phyloP scores from a whole-genome alignment of 345 rosid genomes.

The Mangifera indica region DNA sequence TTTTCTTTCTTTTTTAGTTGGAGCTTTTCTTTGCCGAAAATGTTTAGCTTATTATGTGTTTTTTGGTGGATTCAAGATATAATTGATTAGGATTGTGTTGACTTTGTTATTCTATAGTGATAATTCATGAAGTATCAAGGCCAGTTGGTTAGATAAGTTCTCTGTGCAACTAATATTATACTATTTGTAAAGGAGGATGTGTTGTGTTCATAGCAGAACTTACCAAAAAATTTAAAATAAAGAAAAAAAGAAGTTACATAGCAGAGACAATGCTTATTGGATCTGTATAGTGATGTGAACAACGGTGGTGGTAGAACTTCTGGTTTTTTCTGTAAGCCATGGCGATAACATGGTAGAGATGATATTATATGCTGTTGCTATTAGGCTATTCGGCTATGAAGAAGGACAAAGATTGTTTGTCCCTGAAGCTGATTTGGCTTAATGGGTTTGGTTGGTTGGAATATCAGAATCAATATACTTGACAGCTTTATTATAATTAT shows the following conservation, averaged over 20 bases:
- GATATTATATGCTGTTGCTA: too few relatives aligned
- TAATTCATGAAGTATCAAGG: background rate
- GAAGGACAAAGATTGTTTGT: conserved; percentile 10
- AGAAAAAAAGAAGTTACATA: background rate
- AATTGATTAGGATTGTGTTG: background rate
- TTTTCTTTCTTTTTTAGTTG: background rate
- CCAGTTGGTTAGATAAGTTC: background rate
- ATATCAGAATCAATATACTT: background rate
- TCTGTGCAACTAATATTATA: background rate
- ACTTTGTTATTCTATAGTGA: background rate
- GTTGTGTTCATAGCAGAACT: background rate
- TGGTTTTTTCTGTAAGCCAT: background rate
- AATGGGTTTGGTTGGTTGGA: background rate
- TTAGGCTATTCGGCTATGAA: background rate
- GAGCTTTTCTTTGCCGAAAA: background rate
- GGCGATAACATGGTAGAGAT: background rate
- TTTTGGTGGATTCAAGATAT: background rate
- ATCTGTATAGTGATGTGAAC: background rate
- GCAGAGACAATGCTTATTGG: background rate
- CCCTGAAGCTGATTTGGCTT: background rate
- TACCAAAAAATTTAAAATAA: background rate
- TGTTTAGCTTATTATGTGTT: background rate
- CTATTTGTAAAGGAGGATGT: background rate
- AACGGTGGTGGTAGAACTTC: background rate
- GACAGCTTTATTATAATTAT: conserved; percentile 2